Evolutionary conservation across 768 basidiomycete species (phyloP), one percentile per base, ranked within the genome.

Genomic region (Hydnomerulius pinastri): DNA sequence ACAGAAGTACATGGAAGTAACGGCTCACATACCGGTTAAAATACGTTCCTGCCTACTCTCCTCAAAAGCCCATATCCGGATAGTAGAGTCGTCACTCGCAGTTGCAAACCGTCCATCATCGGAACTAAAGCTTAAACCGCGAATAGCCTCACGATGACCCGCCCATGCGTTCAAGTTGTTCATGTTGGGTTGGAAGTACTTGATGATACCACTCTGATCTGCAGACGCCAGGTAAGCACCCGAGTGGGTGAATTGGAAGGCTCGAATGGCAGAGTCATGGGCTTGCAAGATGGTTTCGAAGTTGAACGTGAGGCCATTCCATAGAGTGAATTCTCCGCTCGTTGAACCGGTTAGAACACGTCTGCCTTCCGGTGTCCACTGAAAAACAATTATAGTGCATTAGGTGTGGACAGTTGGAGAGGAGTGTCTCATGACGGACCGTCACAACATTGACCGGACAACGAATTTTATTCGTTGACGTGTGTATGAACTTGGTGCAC

Each of bases 201-300:
- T 99, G 77, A 99, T 93, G 51, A 92, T 80, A 8, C 97, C 97
- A 30, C 77, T 83, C 67, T 94, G 92, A 74, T 99, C 97, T 23
- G 92, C 85, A 15, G 93, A 96, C 15, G 90, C 87, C 43, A 99
- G 82, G 70, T 91, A 98, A 13, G 86, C 77, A n/a, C 96, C 97
- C 0, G 91, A 90, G 59, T 97, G 92, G 0, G 92, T 92, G 71
- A 95, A 99, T 13, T 81, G 73, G 66, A 98, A 82, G 0, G 92
- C 80, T 32, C 95, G 92, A 49, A 99, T 90, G 32, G 93, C 90
- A 2, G 88, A 86, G 64, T 99, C 97, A 70, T 99, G 97, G 1
- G 95, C 96, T 72, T 98, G 96, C n/a, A 98, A 81, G 58, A 99
- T 98, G 0, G 96, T 97, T 70, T 99, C 97, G 64, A 98, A 99